Evolutionary conservation across 1,284 basidiomycete species (phyloP).

Genomic region (Tylopilus orsonianus): DNA sequence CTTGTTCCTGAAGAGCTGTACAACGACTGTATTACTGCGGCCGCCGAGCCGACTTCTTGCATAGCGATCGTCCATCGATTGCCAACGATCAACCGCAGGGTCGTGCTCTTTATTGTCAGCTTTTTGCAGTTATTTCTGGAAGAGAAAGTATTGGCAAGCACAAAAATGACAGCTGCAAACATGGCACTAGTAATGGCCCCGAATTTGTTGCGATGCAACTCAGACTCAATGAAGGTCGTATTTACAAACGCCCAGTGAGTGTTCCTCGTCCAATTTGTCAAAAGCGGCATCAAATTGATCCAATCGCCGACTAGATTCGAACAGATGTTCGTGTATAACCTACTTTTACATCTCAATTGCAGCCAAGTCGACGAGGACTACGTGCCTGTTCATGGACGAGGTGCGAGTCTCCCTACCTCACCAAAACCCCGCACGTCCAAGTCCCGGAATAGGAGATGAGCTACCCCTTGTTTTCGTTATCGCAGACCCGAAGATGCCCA

Average conservation of each 20-base stretch:
- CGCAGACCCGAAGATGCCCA: neutral
- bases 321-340: conserved; percentile 82
- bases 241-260: conserved; percentile 87
- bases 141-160: conserved; percentile 65
- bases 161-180: conserved; percentile 86
- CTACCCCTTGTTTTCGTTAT: neutral
- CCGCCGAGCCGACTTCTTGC: conserved; percentile 66
- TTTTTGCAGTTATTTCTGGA: conserved; percentile 87
- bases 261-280: conserved; percentile 1
- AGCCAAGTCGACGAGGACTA: conserved; percentile 73
- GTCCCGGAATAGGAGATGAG: conserved; percentile 35
- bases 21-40: conserved; percentile 78
- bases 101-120: conserved; percentile 83
- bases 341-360: conserved; percentile 78
- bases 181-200: conserved; percentile 85
- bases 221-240: conserved; percentile 79
- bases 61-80: conserved; percentile 73
- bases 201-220: conserved; percentile 80
- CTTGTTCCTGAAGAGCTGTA: conserved; percentile 85
- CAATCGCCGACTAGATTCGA: conserved; percentile 58
- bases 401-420: conserved; percentile 44
- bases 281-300: conserved; percentile 5
- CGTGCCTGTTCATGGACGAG: conserved; percentile 73
- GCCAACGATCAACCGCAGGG: conserved; percentile 81
- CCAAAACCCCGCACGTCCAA: conserved; percentile 34